Base-by-base conservation (phyloP, 192 early-diverging fungal species). In the Coemansia sp. region DNA sequence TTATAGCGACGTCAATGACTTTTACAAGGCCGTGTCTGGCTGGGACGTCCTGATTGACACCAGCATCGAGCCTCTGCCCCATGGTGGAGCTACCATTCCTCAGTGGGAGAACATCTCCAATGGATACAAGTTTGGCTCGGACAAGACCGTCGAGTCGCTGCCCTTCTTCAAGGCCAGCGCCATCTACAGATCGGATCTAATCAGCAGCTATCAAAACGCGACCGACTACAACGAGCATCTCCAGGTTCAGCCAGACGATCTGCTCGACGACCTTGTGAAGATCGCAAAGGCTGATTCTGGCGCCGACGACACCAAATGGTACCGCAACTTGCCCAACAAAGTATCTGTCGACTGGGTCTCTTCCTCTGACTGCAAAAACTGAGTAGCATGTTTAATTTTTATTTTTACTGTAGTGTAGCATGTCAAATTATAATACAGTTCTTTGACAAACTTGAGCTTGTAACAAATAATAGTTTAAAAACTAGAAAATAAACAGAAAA, bases 171-270 rank as follows among this genome's bases (percentile, higher is more conserved):
- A 83, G 31, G 63, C 83, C 50, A 89, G 88, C 65, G 72, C 87
- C 1, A 72, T 87, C 30, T 90, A 85, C 75, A 69, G 77, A 20
- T 75, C 78, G 42, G 87, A 87, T 68, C 88, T 86, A 28, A 83
- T 83, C 61, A 90, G 90, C 74, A 89, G 91, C 86, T 87, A 86
- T 63, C 77, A 84, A n/a, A 71, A 83, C 31, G 90, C 88, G 18
- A 82, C 89, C 17, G 85, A 69, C 48, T 88, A 86, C 81, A 74
- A 77, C 33, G 89, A 92, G 63, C 83, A 87, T 29, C 76, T 91
- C 22, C 87, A 90, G 60, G 81, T 91, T 69, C 67, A 90, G 52
- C 71, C 85, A 25, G 85, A 88, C 51, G 79, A 76, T 7, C 69
- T 88, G 61, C 84, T 89, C 58, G 77, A 83, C 22, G 69, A 80